phyloP scores from a whole-genome alignment of 176 grass and related monocot genomes.

The Ensete ventricosum region DNA sequence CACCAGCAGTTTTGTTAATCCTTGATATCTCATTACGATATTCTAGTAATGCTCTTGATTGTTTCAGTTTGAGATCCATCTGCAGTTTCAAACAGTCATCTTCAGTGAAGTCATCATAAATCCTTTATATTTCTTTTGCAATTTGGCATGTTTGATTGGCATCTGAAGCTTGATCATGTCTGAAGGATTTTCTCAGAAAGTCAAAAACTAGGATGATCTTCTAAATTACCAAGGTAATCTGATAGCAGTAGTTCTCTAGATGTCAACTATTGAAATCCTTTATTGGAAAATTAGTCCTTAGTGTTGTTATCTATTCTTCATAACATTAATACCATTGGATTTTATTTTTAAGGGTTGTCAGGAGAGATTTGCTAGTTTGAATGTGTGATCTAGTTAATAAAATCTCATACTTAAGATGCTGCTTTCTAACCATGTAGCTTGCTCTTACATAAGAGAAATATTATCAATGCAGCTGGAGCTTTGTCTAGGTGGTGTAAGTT shows the following conservation, averaged over 20 bases:
- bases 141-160: not conserved
- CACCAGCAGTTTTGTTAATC: constrained; percentile 49
- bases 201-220: not conserved
- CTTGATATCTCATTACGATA: constrained; percentile 48
- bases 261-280: not conserved
- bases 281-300: not conserved
- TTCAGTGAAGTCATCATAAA: not conserved
- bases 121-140: not conserved
- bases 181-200: too few relatives aligned
- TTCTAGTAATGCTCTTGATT: constrained; percentile 36
- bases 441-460: too few relatives aligned
- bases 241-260: not conserved
- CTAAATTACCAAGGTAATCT: not conserved
- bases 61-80: constrained; percentile 37
- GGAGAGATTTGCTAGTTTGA: not conserved
- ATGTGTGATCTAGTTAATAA: not conserved
- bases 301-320: not conserved
- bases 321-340: not conserved
- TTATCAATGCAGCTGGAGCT: too few relatives aligned
- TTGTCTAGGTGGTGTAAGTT: too few relatives aligned
- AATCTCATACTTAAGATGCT: too few relatives aligned
- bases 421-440: too few relatives aligned
- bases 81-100: constrained; percentile 29
- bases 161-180: not conserved
- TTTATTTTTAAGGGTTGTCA: not conserved